These are phyloP conservation scores for Eucommia ulmoides DNA, from an alignment of 257 asterid genomes.

Conservation along the genomic window DNA sequence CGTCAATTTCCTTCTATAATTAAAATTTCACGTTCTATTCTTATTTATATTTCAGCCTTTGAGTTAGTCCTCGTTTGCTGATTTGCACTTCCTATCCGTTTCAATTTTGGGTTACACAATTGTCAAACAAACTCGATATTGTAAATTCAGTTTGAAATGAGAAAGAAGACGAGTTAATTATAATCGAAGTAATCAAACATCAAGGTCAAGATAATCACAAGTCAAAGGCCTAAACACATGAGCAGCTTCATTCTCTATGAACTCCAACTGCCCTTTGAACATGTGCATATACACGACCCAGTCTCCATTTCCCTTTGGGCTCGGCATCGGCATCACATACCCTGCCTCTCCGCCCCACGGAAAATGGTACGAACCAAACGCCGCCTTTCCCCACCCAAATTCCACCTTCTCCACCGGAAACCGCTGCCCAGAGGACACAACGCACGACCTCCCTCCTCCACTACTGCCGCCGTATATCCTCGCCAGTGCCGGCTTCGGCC, in stretches of 20 bases:
- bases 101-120: too few relatives aligned
- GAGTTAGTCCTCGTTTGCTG: too few relatives aligned
- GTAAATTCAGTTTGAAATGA: too few relatives aligned
- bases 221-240: slow-evolving; percentile 31
- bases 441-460: neutral
- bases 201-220: slow-evolving; percentile 8
- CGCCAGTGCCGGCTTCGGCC: slow-evolving; percentile 25
- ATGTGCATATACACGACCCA: slow-evolving; percentile 60
- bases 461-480: neutral
- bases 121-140: too few relatives aligned
- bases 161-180: too few relatives aligned
- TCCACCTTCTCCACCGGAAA: slow-evolving; percentile 31
- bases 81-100: too few relatives aligned
- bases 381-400: slow-evolving; percentile 49
- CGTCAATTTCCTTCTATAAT: too few relatives aligned
- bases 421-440: slow-evolving; percentile 25
- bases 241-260: slow-evolving; percentile 29
- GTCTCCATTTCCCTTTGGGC: slow-evolving; percentile 28
- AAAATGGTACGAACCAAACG: slow-evolving; percentile 51
- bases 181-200: too few relatives aligned
- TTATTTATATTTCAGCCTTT: too few relatives aligned
- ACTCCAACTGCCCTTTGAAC: slow-evolving; percentile 24
- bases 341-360: slow-evolving; percentile 62
- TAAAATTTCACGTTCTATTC: too few relatives aligned
- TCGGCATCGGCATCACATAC: slow-evolving; percentile 53